These are phyloP conservation scores for Schizonepeta tenuifolia DNA, from an alignment of 257 asterid genomes.

Conservation along the genomic window DNA sequence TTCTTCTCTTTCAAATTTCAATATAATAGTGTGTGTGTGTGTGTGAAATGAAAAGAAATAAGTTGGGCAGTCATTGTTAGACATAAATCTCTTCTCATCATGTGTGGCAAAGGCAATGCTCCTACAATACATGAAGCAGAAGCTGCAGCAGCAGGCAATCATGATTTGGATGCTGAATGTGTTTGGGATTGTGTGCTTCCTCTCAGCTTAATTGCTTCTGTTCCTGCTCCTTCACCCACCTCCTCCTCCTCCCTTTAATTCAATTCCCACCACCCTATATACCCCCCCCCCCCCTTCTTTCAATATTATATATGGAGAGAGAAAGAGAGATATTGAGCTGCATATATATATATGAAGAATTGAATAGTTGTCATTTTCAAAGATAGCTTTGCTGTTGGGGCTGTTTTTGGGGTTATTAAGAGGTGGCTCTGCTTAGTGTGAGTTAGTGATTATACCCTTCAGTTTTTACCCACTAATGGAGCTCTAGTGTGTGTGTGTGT, in stretches of 20 bases:
- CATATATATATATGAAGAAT: background rate
- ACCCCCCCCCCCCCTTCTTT: too few species aligned
- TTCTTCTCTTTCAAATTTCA: background rate
- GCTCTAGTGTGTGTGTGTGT: slow-evolving; percentile 29
- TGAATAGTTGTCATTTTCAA: slow-evolving; percentile 61
- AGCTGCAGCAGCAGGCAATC: slow-evolving; percentile 47
- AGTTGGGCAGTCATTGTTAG: slow-evolving; percentile 29
- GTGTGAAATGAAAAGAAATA: slow-evolving; percentile 1
- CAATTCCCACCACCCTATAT: slow-evolving; percentile 7
- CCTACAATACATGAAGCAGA: slow-evolving; percentile 15
- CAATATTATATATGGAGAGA: slow-evolving; percentile 20
- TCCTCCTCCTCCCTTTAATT: slow-evolving; percentile 39
- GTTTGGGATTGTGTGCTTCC: slow-evolving; percentile 42
- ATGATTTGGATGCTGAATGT: slow-evolving; percentile 51
- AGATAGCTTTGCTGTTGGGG: slow-evolving; percentile 41
- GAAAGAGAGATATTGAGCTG: slow-evolving; percentile 21
- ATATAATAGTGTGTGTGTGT: slow-evolving; percentile 24
- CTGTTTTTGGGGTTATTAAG: slow-evolving; percentile 47
- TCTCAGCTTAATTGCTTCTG: slow-evolving; percentile 46
- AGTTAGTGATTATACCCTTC: slow-evolving; percentile 8
- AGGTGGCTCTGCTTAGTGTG: slow-evolving; percentile 28
- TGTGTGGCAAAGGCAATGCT: slow-evolving; percentile 6
- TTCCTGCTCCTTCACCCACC: slow-evolving; percentile 35
- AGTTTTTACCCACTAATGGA: slow-evolving; percentile 45
- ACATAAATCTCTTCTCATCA: slow-evolving; percentile 37